Evolutionary conservation across 2,329 filamentous ascomycete genomes (phyloP).

Genomic region (Phoma sp.): DNA sequence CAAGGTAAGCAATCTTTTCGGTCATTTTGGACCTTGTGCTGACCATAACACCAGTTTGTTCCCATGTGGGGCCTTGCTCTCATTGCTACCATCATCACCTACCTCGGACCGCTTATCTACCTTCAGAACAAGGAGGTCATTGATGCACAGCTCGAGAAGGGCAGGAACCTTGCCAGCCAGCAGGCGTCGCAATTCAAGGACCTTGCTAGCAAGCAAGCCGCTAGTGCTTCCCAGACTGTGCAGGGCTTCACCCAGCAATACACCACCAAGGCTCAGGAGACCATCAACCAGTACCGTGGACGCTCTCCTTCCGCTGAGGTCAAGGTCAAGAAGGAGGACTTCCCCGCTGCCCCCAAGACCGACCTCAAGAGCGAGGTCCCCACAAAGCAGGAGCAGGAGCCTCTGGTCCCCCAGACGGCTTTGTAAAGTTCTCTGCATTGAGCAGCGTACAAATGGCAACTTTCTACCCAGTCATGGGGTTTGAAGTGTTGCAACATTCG

Average conservation of each 20-base stretch:
- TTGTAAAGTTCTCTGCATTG: constrained; percentile 24
- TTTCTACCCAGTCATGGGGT: neutral
- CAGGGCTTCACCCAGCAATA: constrained; percentile 68
- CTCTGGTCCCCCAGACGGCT: constrained; percentile 37
- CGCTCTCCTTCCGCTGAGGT: constrained; percentile 48
- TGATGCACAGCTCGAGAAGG: constrained; percentile 65
- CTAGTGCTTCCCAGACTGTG: constrained; percentile 64
- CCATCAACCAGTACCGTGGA: constrained; percentile 49
- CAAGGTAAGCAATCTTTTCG: constrained; percentile 46
- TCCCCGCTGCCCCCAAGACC: constrained; percentile 39
- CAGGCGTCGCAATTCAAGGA: constrained; percentile 68
- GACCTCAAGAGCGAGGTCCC: constrained; percentile 30
- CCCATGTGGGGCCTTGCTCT: constrained; percentile 70
- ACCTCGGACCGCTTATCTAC: constrained; percentile 68
- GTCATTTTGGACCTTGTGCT: neutral
- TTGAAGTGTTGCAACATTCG: neutral
- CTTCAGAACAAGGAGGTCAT: constrained; percentile 71
- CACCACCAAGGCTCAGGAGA: constrained; percentile 65
- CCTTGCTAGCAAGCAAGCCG: constrained; percentile 66
- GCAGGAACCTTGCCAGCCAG: constrained; percentile 61
- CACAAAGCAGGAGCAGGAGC: constrained; percentile 25
- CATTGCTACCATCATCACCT: constrained; percentile 63
- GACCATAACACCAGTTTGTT: constrained; percentile 51
- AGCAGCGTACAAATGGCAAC: neutral
- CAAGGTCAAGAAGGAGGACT: constrained; percentile 45